phyloP scores from a whole-genome alignment of 75 land plant species.

The Pinus albicaulis region DNA sequence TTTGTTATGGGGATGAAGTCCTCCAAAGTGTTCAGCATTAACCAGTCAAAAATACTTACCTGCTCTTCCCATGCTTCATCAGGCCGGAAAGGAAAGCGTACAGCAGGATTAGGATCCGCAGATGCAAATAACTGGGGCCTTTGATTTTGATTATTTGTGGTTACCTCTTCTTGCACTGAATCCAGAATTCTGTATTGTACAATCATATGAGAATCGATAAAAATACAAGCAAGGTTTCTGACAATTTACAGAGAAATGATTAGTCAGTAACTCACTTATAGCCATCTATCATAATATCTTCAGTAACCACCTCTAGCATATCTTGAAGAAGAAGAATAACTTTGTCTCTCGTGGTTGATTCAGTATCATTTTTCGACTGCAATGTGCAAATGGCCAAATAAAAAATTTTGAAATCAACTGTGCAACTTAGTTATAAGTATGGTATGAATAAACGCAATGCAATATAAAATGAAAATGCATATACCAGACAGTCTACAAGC shows the following conservation, averaged over 20 bases:
- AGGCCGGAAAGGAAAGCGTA: slow-evolving; percentile 50
- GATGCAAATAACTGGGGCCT: slow-evolving; percentile 49
- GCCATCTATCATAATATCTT: slow-evolving; percentile 67
- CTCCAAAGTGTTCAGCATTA: not conserved
- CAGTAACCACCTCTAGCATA: slow-evolving; percentile 76
- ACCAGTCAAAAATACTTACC: slow-evolving; percentile 33
- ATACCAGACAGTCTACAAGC: slow-evolving; percentile 65
- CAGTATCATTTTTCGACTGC: slow-evolving; percentile 23
- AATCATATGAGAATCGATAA: not conserved
- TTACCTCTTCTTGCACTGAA: slow-evolving; percentile 6
- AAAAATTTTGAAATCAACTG: not conserved
- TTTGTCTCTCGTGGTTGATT: slow-evolving; percentile 20
- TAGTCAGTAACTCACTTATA: slow-evolving; percentile 29
- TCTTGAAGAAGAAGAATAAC: slow-evolving; percentile 81
- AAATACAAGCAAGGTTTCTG: not conserved
- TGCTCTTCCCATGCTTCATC: slow-evolving; percentile 53
- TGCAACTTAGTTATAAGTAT: not conserved
- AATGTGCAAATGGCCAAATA: not conserved
- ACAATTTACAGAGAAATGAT: not conserved
- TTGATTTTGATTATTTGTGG: not conserved
- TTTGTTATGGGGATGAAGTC: not conserved
- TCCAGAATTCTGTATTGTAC: slow-evolving; percentile 33
- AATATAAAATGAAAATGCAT: not conserved
- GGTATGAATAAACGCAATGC: not conserved
- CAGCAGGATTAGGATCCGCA: slow-evolving; percentile 21